Evolutionary conservation across 768 basidiomycete species (phyloP), one percentile per base, ranked within the genome.

Genomic region (Mycena leptocephala): DNA sequence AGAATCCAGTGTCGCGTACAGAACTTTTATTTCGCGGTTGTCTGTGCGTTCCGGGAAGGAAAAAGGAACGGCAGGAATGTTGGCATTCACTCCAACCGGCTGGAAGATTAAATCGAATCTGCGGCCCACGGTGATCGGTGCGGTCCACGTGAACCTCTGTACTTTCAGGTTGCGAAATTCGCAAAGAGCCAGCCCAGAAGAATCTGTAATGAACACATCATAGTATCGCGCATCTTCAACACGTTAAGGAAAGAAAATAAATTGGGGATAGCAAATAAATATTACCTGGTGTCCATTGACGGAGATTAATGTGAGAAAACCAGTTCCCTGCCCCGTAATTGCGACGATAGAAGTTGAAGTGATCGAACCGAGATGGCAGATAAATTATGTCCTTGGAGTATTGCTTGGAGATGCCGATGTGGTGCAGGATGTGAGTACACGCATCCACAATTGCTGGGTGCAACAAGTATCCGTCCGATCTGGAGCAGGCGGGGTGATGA

Each of bases 211-310:
- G 2, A 59, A 0, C 30, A 75, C 24, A 37, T 75, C 67, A 22
- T 70, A 75, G 18, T 18, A 33, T 33, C 32, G 16, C 20, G 13
- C 3, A 2, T 33, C 56, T 58, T 24, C 14, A 10, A 2, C 20
- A 10, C 13, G 3, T 32, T 13, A 55, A 2, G 22, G 16, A 22
- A n/a, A n/a, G n/a, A n/a, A n/a, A n/a, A n/a, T n/a, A n/a, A n/a
- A n/a, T n/a, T n/a, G n/a, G n/a, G n/a, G n/a, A n/a, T n/a, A n/a
- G n/a, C n/a, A n/a, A n/a, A n/a, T n/a, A n/a, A n/a, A n/a, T n/a
- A n/a, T 26, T 20, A 75, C 74, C 74, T 22, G 68, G 74, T 0
- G 53, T 33, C 74, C 74, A 75, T 33, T 20, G 24, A 1, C 53
- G 37, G 5, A 28, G 62, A 4, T 9, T 20, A 8, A 75, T 65